Base-by-base conservation (phyloP, 441 rosid genomes). In the Erodium moschatum region DNA sequence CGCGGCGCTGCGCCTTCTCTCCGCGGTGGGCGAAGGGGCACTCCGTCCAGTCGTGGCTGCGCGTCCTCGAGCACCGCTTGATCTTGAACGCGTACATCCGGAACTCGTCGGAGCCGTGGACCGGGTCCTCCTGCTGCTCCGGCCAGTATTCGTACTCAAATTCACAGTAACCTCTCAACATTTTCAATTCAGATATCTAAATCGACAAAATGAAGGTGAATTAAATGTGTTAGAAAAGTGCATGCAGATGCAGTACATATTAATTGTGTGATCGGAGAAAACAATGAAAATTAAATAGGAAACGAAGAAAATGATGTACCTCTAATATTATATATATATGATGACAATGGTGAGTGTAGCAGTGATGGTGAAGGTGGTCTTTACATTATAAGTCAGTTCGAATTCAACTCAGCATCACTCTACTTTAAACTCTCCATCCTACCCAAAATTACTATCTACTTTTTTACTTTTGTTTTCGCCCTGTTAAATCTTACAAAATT, bases 21-120 rank as follows among this genome's bases (percentile, higher is more conserved):
- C 70, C 70, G 18, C 60, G 63, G 40, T 68, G 70, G 20, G 70
- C 38, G 64, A 48, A 68, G 20, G 70, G 70, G 44, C 70, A 68
- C 64, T 68, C 70, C 16, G 70, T 68, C 70, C 70, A 68, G 64
- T 48, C 70, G 38, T 68, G 70, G 7, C 60, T 40, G 19, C 70
- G 63, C 2, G 60, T 24, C 6, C 58, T 27, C 31, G 69, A 24
- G 13, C 69, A 67, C 10, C 46, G 18, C 69, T 48, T 40, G n/a
- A 67, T 19, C 69, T 67, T 67, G 60, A 67, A 67, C 5, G 6
- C 31, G 38, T 67, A 67, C 69, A 67, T 67, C 33, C 69, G 27
- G 31, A 67, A 67, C 60, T 52, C 60, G 11, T 52, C 60, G 6
- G 60, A 52, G n/a, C 60, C 19, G 60, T 52, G 11, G n/a, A 52